Percentiles rank a stretch among this genome's conserved stretches.
Conservation (phyloP, 73 alveolate genomes). For the Paramecium sonneborni region DNA sequence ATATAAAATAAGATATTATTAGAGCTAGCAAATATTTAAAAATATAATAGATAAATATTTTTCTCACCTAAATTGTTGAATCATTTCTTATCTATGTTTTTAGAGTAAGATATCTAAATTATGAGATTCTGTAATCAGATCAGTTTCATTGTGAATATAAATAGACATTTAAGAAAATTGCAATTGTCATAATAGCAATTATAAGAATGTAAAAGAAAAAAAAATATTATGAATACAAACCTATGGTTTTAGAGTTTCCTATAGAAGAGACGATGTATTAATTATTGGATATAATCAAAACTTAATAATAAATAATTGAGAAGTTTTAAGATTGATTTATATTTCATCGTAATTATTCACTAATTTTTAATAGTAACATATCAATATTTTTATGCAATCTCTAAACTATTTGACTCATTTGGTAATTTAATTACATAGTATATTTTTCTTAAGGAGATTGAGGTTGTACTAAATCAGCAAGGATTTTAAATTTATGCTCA, state of each 20-base stretch:
- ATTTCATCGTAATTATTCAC: slow-evolving; percentile 7
- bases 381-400: slow-evolving; percentile 36
- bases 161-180: background rate
- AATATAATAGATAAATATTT: background rate
- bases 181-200: background rate
- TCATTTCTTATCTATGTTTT: background rate
- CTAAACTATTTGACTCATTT: background rate
- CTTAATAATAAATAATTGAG: background rate
- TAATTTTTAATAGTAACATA: background rate
- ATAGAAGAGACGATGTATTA: background rate
- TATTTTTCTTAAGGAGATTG: slow-evolving; percentile 10
- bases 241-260: background rate
- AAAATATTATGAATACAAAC: background rate
- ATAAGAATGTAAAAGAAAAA: slow-evolving; percentile 13
- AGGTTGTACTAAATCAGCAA: background rate
- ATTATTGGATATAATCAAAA: background rate
- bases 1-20: background rate
- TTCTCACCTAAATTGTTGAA: background rate
- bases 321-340: background rate
- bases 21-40: background rate
- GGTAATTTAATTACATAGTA: background rate
- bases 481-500: background rate
- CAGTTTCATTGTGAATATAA: background rate
- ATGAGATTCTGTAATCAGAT: background rate
- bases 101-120: background rate